phyloP scores from a whole-genome alignment of 345 rosid species.

The Nasturtium officinale region DNA sequence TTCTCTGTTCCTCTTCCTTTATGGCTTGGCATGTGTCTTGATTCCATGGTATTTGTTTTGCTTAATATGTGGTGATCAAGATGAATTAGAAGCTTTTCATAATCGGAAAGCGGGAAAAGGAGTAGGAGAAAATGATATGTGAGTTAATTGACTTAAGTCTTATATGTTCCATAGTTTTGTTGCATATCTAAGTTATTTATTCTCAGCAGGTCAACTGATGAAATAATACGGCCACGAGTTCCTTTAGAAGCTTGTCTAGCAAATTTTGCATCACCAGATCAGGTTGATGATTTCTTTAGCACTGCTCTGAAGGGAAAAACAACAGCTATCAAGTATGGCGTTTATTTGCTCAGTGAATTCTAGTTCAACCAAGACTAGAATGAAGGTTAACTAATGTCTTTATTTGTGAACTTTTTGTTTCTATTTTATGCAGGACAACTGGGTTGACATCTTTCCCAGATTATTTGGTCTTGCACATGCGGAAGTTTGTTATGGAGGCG shows the following conservation, averaged over 20 bases:
- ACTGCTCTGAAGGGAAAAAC: slow-evolving; percentile 87
- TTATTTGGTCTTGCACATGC: slow-evolving; percentile 95
- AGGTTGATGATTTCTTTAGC: slow-evolving; percentile 83
- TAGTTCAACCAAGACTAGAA: background rate
- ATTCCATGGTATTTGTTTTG: slow-evolving; percentile 16
- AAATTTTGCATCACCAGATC: slow-evolving; percentile 80
- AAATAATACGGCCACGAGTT: slow-evolving; percentile 92
- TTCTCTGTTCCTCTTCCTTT: slow-evolving; percentile 24
- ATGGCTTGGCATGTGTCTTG: slow-evolving; percentile 13
- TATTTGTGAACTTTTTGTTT: slow-evolving; percentile 20
- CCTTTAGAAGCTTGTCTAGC: slow-evolving; percentile 94
- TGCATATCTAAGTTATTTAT: slow-evolving; percentile 37
- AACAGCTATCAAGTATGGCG: slow-evolving; percentile 80
- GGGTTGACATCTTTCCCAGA: slow-evolving; percentile 96
- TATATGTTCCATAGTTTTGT: slow-evolving; percentile 24
- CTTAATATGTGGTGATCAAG: slow-evolving; percentile 53
- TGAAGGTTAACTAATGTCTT: slow-evolving; percentile 11
- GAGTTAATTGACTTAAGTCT: slow-evolving; percentile 46
- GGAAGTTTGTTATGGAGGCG: slow-evolving; percentile 90
- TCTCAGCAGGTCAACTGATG: slow-evolving; percentile 65
- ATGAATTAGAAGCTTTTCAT: slow-evolving; percentile 68
- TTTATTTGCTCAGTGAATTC: slow-evolving; percentile 6
- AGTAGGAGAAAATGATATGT: slow-evolving; percentile 76
- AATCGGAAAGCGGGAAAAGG: slow-evolving; percentile 68
- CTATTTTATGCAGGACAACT: slow-evolving; percentile 66